Evolutionary conservation across 202 grass and related monocot genomes (phyloP), one percentile per base, ranked within the genome.

Genomic region (Zoysia matrella): DNA sequence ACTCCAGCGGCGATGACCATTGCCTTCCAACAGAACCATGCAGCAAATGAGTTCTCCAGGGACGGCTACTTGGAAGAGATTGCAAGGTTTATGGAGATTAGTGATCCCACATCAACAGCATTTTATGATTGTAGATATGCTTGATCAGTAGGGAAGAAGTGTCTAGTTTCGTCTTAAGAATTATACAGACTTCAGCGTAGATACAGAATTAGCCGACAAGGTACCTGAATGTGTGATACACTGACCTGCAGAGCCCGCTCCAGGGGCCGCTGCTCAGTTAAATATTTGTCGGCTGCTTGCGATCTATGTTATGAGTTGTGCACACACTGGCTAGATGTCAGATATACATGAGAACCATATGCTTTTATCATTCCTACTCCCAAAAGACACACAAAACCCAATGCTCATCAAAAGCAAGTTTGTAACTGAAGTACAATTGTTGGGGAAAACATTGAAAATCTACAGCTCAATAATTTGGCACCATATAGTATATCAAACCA

Each of bases 11-110:
- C 58, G 69, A 65, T 63, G 69, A 56, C 83, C 30, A 65, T 58
- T 0, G 22, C 83, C 11, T 85, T 86, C 54, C 82, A 84, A 14
- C 79, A 85, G 64, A 86, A 81, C 41, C 51, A 61, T 16, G 18
- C 74, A n/a, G 11, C 60, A 2, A 77, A 56, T 8, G 88, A 93
- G 46, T 85, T 65, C 77, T 83, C 77, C 74, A 88, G 83, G 61
- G 92, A 93, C 0, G 82, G 77, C 14, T 86, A 76, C 74, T 93
- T 85, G 88, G 90, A 93, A 14, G 92, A 97, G 77, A 85, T 97
- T 16, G 88, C 88, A 8, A 86, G 77, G 69, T 87, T 94, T 43
- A 89, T 97, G 88, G 92, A 97, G 67, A 47, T 84, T 44, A 87
- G 41, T 62, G 89, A 91, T 83, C 61, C 85, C 47, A 15, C 54